Evolutionary conservation across 1,284 basidiomycete genomes (phyloP), one percentile per base, ranked within the genome.

Genomic region (Ceratobasidium sp.): DNA sequence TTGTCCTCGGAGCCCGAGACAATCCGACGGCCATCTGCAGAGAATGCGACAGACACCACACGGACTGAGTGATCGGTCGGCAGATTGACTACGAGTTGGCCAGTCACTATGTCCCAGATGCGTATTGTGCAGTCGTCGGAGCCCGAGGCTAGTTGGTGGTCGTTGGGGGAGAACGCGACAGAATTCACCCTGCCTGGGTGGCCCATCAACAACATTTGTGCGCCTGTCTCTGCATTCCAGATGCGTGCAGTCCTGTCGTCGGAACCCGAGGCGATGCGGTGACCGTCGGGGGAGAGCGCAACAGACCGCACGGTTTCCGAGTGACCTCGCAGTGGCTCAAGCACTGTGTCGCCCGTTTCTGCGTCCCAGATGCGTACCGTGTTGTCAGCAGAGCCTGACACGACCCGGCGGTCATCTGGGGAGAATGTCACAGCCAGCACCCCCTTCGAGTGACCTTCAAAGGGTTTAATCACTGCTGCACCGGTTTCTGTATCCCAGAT

Each of bases 1-100:
- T 94, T 95, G 97, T 61, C 92, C 86, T 22, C 92, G 0, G 92
- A 94, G 19, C 94, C 95, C 11, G 92, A 94, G 22, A 95, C 91
- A 76, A 97, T 89, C 78, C 91, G 88, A 14, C 88, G 85, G 9
- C 94, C 93, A 79, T 96, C 92, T 29, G 86, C 83, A 8, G 91
- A 92, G 81, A 95, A 96, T 24, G 46, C 59, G 0, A 74, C 27
- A 37, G 48, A 74, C 6, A n/a, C 13, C 1, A 68, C 66, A 6
- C 37, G 11, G n/a, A 7, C n/a, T 31, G 22, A 34, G 39, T 41
- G 58, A 16, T 39, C 58, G 2, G 1, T 62, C 13, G 22, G 39
- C 39, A 5, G 16, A 24, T n/a, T 27, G 29, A 43, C 41, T 19
- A 46, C 11, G 1, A 19, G 9, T 7, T 27, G n/a, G 2, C 49